phyloP scores from a whole-genome alignment of 2,329 filamentous ascomycete species.

The Periconia sp. region DNA sequence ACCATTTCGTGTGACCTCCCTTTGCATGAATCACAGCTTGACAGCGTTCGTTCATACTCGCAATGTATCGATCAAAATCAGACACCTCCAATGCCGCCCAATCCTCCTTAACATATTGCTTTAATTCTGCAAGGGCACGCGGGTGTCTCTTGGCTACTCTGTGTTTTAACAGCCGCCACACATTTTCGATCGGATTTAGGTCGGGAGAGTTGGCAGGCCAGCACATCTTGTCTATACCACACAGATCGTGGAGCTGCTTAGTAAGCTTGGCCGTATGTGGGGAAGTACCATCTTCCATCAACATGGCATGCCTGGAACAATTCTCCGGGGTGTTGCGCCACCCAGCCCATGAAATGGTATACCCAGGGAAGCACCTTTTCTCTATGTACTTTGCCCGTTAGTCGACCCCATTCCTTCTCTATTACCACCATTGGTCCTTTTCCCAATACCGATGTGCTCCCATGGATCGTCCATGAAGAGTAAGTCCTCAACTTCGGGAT shows the following conservation, averaged over 20 bases:
- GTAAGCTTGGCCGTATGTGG: slow-evolving; percentile 14
- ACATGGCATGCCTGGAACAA: slow-evolving; percentile 4
- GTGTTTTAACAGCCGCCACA: slow-evolving; percentile 18
- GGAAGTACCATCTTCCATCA: slow-evolving; percentile 20
- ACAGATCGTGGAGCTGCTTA: slow-evolving; percentile 8
- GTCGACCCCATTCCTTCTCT: slow-evolving; percentile 12
- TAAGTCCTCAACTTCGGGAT: slow-evolving; percentile 18
- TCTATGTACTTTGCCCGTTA: slow-evolving; percentile 12
- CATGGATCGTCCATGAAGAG: slow-evolving; percentile 16
- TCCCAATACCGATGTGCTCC: slow-evolving; percentile 16
- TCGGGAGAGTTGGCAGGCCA: slow-evolving; percentile 19
- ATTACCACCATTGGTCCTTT: slow-evolving; percentile 14
- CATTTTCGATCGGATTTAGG: slow-evolving; percentile 17
- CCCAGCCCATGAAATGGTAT: slow-evolving; percentile 14
- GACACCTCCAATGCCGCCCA: slow-evolving; percentile 9
- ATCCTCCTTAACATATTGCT: slow-evolving; percentile 15
- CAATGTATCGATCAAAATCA: slow-evolving; percentile 14
- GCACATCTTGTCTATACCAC: slow-evolving; percentile 9
- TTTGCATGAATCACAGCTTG: slow-evolving; percentile 12
- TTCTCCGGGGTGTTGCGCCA: slow-evolving; percentile 10
- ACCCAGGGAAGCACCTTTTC: slow-evolving; percentile 12
- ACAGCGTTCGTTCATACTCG: slow-evolving; percentile 17
- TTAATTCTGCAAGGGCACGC: slow-evolving; percentile 8
- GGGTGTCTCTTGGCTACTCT: slow-evolving; percentile 13
- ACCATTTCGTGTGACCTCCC: slow-evolving; percentile 17